Evolutionary conservation across 2,329 filamentous ascomycete species (phyloP).

Genomic region (Plenodomus tracheiphilus): DNA sequence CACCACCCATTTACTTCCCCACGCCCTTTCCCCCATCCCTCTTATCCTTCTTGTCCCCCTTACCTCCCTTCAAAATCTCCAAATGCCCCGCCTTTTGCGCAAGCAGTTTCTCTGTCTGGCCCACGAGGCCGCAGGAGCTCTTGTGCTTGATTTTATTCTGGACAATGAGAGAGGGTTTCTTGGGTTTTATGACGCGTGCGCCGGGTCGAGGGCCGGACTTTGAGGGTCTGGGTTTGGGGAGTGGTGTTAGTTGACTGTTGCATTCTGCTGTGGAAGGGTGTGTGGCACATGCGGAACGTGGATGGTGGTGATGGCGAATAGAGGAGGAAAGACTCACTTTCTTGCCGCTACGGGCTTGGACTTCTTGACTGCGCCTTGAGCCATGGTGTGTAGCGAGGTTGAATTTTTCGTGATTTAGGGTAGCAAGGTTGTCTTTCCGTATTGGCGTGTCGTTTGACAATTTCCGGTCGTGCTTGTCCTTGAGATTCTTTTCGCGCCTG

Average conservation of each 20-base stretch:
- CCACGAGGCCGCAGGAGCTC: constrained; percentile 63
- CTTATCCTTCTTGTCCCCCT: constrained; percentile 54
- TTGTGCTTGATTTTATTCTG: constrained; percentile 68
- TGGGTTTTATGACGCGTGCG: constrained; percentile 66
- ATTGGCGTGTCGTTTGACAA: background rate
- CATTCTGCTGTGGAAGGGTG: too few species aligned
- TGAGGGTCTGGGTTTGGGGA: constrained; percentile 28
- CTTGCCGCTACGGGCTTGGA: constrained; percentile 41
- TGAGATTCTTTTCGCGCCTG: background rate
- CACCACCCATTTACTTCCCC: background rate
- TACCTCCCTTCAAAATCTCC: constrained; percentile 68
- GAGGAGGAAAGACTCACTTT: too few species aligned
- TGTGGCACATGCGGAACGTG: background rate
- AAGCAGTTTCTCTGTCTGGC: constrained; percentile 68
- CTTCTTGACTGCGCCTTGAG: constrained; percentile 55
- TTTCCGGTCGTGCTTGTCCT: constrained; percentile 8
- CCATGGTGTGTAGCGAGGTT: constrained; percentile 41
- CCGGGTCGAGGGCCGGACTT: constrained; percentile 60
- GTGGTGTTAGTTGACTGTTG: background rate
- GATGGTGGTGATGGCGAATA: constrained; percentile 5
- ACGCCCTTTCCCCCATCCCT: constrained; percentile 18
- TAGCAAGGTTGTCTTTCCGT: background rate
- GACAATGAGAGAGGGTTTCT: constrained; percentile 63
- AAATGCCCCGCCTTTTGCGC: constrained; percentile 71
- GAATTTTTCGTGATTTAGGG: constrained; percentile 2